Conservation (phyloP, 2,329 filamentous ascomycete genomes). For the Pestalotiopsis sp. region DNA sequence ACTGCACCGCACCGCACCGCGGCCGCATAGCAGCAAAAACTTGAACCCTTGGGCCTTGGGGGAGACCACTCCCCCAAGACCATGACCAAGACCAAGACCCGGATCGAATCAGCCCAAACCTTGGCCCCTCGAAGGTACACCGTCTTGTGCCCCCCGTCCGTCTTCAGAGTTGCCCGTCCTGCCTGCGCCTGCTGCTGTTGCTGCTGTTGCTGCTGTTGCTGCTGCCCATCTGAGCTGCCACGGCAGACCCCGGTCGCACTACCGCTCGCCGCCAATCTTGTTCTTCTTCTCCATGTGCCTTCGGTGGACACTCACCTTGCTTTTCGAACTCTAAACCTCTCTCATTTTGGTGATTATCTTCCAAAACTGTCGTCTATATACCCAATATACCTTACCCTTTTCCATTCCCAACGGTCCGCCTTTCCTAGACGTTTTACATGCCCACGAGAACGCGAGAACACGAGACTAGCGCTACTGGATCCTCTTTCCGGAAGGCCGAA, state of each 20-base stretch:
- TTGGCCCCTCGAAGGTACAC: not conserved
- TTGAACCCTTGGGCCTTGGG: not conserved
- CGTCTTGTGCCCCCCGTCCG: constrained; percentile 3
- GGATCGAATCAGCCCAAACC: not conserved
- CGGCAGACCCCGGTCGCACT: constrained; percentile 12
- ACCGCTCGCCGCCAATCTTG: constrained; percentile 5
- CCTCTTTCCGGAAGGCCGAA: constrained; percentile 29
- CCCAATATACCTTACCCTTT: not conserved
- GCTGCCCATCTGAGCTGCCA: constrained; percentile 4
- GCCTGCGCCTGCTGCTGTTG: not conserved
- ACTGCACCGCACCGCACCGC: not conserved
- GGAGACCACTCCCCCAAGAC: not conserved
- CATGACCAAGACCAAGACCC: not conserved
- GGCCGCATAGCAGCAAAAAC: not conserved
- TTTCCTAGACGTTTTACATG: not conserved
- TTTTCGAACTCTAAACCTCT: not conserved
- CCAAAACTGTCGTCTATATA: not conserved
- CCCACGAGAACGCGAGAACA: constrained; percentile 25
- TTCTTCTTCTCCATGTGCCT: constrained; percentile 7
- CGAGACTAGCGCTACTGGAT: constrained; percentile 28
- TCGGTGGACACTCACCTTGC: constrained; percentile 3
- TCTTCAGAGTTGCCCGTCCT: not conserved
- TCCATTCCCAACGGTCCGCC: not conserved
- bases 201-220: not conserved
- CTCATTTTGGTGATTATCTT: not conserved